Base-by-base conservation (phyloP, 106 monocot genomes). In the Dendrobium officinale region DNA sequence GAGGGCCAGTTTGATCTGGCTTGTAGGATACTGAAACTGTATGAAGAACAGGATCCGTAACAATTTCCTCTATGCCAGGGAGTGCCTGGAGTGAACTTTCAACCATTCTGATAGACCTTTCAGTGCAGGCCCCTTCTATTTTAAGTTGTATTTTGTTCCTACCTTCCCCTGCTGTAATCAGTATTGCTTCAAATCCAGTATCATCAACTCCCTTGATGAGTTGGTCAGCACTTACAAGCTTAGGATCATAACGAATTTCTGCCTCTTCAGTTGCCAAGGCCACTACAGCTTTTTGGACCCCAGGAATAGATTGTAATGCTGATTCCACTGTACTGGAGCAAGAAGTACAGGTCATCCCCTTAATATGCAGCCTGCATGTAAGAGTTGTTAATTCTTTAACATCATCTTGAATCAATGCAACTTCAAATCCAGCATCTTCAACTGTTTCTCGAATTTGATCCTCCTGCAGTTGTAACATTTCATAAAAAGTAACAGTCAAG, bases 181-280 rank as follows among this genome's bases (percentile, higher is more conserved):
- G 75, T 59, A 78, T 84, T 17, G 93, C 89, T 70, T 91, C 93
- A 82, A 93, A 96, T 54, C 96, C 93, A 82, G 85, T 83, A 80
- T 88, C 89, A 78, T 93, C 83, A 74, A 96, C 81, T 76, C 76
- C 89, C 73, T 93, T 64, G 47, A 80, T 80, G 15, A 96, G 88
- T 83, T 88, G 83, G 19, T 33, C 31, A 19, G 77, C 56, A 82
- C 40, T 87, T 17, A 88, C 79, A 72, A 84, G 51, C 77, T 83
- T 88, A n/a, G 86, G 85, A 72, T 93, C 85, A 88, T 93, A 96
- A 33, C 44, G 79, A 51, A 96, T 88, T 84, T 93, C 89, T 75
- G 96, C 93, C 80, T 93, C 96, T 82, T 96, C 91, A 74, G 93
- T 96, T 82, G 96, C 91, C 83, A 96, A 84, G 41, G 96, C 89